phyloP scores from a whole-genome alignment of 192 early-diverging fungal genomes.

The Coemansia sp. region DNA sequence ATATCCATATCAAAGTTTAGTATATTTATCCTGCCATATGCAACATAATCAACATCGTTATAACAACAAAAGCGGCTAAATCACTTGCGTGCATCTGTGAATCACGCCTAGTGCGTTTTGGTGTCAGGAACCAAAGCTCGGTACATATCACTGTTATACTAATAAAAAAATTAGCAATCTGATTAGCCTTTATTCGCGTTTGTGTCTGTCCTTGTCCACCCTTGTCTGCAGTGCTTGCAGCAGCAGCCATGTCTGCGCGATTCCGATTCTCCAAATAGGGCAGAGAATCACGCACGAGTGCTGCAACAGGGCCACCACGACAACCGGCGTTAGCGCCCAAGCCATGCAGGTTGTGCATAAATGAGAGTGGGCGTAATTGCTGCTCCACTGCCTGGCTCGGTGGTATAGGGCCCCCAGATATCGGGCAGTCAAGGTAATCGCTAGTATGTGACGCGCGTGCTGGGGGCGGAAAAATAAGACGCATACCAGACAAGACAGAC shows the following conservation, averaged over 20 bases:
- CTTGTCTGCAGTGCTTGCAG: not conserved
- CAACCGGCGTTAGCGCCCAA: constrained; percentile 1
- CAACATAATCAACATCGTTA: not conserved
- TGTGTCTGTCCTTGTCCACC: not conserved
- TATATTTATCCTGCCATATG: not conserved
- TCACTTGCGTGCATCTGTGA: not conserved
- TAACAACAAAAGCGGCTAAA: not conserved
- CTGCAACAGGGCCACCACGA: not conserved
- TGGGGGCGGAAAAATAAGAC: not conserved
- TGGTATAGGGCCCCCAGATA: not conserved
- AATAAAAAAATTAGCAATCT: not conserved
- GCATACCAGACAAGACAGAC: constrained; percentile 1
- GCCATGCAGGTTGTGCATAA: not conserved
- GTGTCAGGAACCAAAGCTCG: not conserved
- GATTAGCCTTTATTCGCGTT: not conserved
- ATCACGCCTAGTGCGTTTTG: not conserved
- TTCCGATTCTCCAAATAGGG: not conserved
- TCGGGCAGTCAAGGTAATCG: not conserved
- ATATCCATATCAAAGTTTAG: constrained; percentile 39
- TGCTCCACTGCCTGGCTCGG: not conserved
- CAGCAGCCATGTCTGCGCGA: not conserved
- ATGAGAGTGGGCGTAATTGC: constrained; percentile 5
- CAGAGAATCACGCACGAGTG: not conserved
- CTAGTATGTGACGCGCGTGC: not conserved
- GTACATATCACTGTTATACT: not conserved